These are phyloP conservation scores for Mycocentrospora acerina DNA, from an alignment of 2,329 filamentous ascomycete species.

Conservation along the genomic window DNA sequence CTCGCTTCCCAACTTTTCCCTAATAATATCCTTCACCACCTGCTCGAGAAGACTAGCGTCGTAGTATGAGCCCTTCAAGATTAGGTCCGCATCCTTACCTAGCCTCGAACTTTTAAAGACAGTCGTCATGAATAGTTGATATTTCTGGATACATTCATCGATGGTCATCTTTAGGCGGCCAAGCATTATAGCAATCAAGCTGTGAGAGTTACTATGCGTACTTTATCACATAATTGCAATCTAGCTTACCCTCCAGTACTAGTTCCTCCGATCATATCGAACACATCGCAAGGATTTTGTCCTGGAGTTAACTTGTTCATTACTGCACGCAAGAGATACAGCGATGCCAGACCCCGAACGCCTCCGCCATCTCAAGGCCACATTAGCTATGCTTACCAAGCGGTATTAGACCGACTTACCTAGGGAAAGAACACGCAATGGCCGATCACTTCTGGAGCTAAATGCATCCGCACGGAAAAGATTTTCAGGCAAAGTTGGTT, in stretches of 20 bases:
- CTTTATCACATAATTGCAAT: neutral
- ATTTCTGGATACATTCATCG: conserved; percentile 13
- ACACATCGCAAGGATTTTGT: conserved; percentile 17
- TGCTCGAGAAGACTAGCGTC: too few species aligned
- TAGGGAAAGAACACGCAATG: conserved; percentile 1
- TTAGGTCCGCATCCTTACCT: too few species aligned
- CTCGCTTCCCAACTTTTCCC: too few species aligned
- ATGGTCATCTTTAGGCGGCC: conserved; percentile 19
- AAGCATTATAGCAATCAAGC: conserved; percentile 22
- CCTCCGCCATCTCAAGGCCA: conserved; percentile 20
- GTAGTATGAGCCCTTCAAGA: too few species aligned
- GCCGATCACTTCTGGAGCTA: neutral
- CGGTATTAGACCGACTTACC: neutral
- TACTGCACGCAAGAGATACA: conserved; percentile 22
- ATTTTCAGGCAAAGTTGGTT: neutral
- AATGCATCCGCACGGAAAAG: neutral
- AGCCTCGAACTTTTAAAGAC: conserved; percentile 5
- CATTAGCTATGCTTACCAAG: too few species aligned
- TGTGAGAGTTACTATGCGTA: conserved; percentile 1
- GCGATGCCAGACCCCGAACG: conserved; percentile 25
- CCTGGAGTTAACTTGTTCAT: conserved; percentile 11
- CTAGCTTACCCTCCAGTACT: conserved; percentile 20
- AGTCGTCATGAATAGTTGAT: conserved; percentile 2
- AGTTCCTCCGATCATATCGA: conserved; percentile 25
- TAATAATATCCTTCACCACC: too few species aligned